A percentile compares a stretch with the other conserved stretches of the same genome.
These are phyloP conservation scores for Ramularia endophylla DNA, from an alignment of 2,329 filamentous ascomycete genomes.

Conservation along the genomic window DNA sequence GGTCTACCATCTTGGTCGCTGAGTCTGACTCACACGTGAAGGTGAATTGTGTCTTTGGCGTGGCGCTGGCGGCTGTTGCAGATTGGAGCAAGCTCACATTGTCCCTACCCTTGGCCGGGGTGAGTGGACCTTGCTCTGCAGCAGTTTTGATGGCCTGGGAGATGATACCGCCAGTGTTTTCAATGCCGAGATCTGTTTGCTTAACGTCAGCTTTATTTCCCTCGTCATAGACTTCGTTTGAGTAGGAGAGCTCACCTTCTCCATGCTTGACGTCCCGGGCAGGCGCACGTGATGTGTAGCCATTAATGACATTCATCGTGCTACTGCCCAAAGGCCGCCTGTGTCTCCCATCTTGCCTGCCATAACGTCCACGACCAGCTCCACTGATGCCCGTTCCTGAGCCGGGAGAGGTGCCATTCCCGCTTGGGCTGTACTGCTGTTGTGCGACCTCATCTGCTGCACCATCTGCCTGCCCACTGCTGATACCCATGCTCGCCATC, in stretches of 20 bases:
- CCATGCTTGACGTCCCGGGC: constrained; percentile 16
- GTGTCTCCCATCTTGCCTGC: constrained; percentile 47
- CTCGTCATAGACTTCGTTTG: background rate
- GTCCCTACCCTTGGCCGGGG: constrained; percentile 60
- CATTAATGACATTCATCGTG: constrained; percentile 38
- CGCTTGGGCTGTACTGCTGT: constrained; percentile 53
- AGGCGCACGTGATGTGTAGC: constrained; percentile 27
- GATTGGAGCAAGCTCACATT: constrained; percentile 71
- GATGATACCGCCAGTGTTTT: constrained; percentile 63
- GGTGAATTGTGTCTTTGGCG: constrained; percentile 82
- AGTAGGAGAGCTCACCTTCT: constrained; percentile 19
- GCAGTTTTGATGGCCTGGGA: constrained; percentile 88
- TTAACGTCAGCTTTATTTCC: background rate
- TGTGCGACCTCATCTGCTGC: constrained; percentile 32
- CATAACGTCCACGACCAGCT: constrained; percentile 75
- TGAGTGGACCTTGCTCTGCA: constrained; percentile 56
- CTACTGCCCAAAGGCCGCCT: constrained; percentile 39
- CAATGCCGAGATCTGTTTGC: constrained; percentile 42
- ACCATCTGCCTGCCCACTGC: constrained; percentile 36
- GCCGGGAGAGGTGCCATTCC: constrained; percentile 37
- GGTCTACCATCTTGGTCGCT: constrained; percentile 61
- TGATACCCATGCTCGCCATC: constrained; percentile 58
- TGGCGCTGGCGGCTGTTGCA: constrained; percentile 47
- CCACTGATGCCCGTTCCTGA: constrained; percentile 69
- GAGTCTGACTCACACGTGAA: constrained; percentile 93